Percentiles rank a stretch among this genome's conserved stretches.
Evolutionary conservation across 345 rosid genomes (phyloP).

Genomic region (Citrus trifoliata): DNA sequence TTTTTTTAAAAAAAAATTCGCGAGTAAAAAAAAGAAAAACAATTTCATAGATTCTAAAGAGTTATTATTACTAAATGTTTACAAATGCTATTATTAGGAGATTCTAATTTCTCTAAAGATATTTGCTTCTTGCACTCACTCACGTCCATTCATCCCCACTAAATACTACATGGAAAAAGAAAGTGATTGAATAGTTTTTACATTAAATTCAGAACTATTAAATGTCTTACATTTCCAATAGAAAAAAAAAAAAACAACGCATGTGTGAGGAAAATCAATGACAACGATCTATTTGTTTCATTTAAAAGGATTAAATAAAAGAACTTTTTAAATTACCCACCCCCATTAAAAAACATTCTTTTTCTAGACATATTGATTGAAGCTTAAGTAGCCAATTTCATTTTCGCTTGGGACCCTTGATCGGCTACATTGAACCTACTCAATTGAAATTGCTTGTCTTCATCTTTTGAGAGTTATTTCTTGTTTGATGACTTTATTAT

Average conservation of each 20-base stretch:
- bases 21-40: background rate
- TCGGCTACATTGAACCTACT: background rate
- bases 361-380: background rate
- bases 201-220: background rate
- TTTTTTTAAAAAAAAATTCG: too few relatives aligned
- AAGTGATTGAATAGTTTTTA: background rate
- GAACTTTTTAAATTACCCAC: background rate
- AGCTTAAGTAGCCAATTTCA: background rate
- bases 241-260: background rate
- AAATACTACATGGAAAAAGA: background rate
- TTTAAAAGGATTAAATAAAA: background rate
- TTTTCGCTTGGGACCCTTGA: slow-evolving; percentile 1
- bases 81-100: background rate
- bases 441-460: slow-evolving; percentile 1
- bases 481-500: background rate
- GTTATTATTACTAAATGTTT: background rate
- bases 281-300: slow-evolving; percentile 2
- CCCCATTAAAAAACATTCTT: background rate
- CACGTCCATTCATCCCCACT: background rate
- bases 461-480: background rate
- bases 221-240: background rate
- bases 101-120: background rate
- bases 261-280: background rate
- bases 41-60: background rate
- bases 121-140: background rate